These are phyloP conservation scores for Colletotrichum sansevieriae DNA, from an alignment of 2,329 filamentous ascomycete genomes.

Conservation along the genomic window DNA sequence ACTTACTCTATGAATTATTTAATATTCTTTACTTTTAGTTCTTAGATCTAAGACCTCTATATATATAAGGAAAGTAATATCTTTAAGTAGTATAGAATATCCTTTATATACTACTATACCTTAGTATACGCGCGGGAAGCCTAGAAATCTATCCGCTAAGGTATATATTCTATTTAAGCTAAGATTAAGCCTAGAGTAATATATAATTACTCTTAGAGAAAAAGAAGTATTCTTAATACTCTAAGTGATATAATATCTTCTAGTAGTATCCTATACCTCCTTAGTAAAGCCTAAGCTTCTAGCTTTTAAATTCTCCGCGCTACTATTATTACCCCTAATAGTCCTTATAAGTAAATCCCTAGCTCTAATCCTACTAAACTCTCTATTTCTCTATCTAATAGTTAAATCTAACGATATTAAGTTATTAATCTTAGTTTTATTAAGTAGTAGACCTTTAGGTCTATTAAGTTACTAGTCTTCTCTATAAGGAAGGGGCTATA, in stretches of 20 bases:
- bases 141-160: background rate
- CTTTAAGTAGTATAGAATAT: background rate
- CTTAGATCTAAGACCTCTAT: background rate
- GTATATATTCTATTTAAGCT: background rate
- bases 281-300: background rate
- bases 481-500: background rate
- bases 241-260: background rate
- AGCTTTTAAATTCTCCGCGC: background rate
- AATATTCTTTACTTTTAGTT: background rate
- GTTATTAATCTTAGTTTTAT: background rate
- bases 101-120: background rate
- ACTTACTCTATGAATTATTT: background rate
- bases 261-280: background rate
- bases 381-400: background rate
- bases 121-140: background rate
- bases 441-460: background rate
- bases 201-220: background rate
- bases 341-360: background rate
- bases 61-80: background rate
- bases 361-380: background rate
- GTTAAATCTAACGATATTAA: conserved; percentile 1
- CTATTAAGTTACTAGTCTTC: background rate
- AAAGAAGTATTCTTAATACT: background rate
- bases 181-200: background rate
- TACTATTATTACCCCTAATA: background rate